Evolutionary conservation across 148 eudicot species (phyloP), one percentile per base, ranked within the genome.

Genomic region (Vaccinium vitisidaea): DNA sequence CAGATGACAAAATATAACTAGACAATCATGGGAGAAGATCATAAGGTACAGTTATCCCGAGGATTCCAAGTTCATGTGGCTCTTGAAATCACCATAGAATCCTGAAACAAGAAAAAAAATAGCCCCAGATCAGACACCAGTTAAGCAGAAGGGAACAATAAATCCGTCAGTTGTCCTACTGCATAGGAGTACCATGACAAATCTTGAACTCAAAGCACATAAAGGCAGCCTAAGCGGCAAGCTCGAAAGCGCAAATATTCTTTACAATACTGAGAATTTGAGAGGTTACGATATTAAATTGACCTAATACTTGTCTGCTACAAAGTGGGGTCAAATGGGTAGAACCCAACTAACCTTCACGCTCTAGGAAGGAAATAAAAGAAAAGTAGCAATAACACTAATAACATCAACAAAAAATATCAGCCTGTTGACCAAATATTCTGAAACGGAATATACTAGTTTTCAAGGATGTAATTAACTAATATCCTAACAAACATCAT

Each of bases 11-110:
- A 39, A 63, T 16, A 43, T 18, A n/a, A 30, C 9, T 27, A 27
- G 76, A 65, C 19, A 46, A 4, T 43, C 76, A 67, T 12, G 25
- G 39, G 13, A 48, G 53, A 46, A n/a, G 52, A 81, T 46, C 73
- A 43, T 25, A 63, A 49, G 27, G 39, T 81, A 63, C 56, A 63
- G 43, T 23, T 25, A 46, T 23, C 55, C 83, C 8, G 36, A 80
- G 12, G 50, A 21, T 80, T 59, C 21, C 71, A 21, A 58, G 27
- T 39, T 30, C 73, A 36, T 39, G 43, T 69, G 74, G 27, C 27
- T 81, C 74, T 71, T 10, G 18, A 63, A 63, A 23, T 65, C 84
- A 82, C 84, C 76, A 82, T 49, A 82, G 49, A 67, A 48, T 25
- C 84, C 84, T 82, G 84, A 82, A 81, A 48, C 7, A 50, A 23